Conservation (phyloP, 208 protist species). For the Leishmania amazonensis region DNA sequence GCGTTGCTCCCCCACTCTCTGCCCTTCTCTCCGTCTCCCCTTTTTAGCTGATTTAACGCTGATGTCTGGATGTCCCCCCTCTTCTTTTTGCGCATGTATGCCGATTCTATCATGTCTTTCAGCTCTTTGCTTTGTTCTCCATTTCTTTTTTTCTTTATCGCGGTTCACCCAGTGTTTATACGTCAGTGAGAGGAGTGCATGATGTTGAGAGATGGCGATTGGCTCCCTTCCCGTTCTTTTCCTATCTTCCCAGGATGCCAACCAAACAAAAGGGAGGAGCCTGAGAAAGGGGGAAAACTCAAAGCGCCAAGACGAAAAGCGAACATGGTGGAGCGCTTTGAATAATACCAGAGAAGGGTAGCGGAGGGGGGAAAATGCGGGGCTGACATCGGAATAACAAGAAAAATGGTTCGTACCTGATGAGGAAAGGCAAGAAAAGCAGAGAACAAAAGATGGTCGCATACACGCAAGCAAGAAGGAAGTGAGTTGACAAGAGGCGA, state of each 20-base stretch:
- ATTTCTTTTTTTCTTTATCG: conserved; percentile 10
- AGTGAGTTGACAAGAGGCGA: not conserved
- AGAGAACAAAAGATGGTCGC: conserved; percentile 1
- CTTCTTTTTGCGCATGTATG: conserved; percentile 6
- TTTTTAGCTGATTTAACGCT: conserved; percentile 6
- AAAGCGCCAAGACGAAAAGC: not conserved
- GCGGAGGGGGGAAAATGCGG: not conserved
- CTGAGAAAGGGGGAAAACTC: not conserved
- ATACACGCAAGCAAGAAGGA: not conserved
- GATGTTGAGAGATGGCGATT: not conserved
- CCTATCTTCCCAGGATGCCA: not conserved
- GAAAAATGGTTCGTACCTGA: not conserved
- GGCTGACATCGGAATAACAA: not conserved
- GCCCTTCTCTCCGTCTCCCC: not conserved
- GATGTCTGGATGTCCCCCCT: conserved; percentile 8
- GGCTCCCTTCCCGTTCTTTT: conserved; percentile 8
- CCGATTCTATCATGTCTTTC: not conserved
- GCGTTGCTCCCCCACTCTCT: not conserved
- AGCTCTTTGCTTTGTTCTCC: not conserved
- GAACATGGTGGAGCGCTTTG: not conserved
- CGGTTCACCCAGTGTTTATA: conserved; percentile 3
- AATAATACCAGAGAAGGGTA: not conserved
- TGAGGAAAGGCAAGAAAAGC: not conserved
- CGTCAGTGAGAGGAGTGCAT: not conserved
- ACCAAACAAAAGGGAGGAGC: not conserved